Base-by-base conservation (phyloP, 805 yeast species). In the Hanseniaspora lindneri region DNA sequence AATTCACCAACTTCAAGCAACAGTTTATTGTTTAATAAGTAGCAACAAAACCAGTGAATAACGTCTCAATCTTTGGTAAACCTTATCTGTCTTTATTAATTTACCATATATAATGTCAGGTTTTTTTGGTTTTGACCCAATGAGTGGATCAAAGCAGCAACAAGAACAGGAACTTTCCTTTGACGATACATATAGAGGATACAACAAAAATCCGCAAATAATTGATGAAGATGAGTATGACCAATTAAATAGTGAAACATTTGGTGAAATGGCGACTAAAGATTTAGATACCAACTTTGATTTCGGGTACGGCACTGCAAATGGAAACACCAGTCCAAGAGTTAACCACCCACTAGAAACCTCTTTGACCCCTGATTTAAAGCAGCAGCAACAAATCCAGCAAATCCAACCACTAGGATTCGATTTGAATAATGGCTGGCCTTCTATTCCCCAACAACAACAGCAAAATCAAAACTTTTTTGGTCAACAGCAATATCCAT, bases 151-250 rank as follows among this genome's bases (percentile, higher is more conserved):
- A 21, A 17, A 27, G 10, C 37, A 44, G 17, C 21, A 37, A 11
- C 14, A 37, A 24, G 41, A 37, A 24, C 41, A 37, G 11, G 37
- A 44, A 39, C 70, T 76, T 60, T 87, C 83, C 60, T 86, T 85
- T 60, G 94, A 86, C 57, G 94, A 86, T 29, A 79, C 89, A 17
- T 83, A 83, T 62, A 83, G 78, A 49, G 88, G 89, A 2, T 71
- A 80, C 49, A 83, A 77, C n/a, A 44, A 34, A 23, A 25, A 20
- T 23, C 36, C 34, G 2, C 24, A 41, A 19, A 64, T 56, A 54
- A 71, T 68, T 41, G 73, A 70, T 29, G 83, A 77, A 50, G 80
- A 75, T 28, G 88, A 81, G 41, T 95, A 85, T 60, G 92, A 82
- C 33, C 71, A 56, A 44, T 54, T 64, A 50, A 58, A 66, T 51